Evolutionary conservation across 306 rosid species (phyloP).

Genomic region (Dryas octopetala): DNA sequence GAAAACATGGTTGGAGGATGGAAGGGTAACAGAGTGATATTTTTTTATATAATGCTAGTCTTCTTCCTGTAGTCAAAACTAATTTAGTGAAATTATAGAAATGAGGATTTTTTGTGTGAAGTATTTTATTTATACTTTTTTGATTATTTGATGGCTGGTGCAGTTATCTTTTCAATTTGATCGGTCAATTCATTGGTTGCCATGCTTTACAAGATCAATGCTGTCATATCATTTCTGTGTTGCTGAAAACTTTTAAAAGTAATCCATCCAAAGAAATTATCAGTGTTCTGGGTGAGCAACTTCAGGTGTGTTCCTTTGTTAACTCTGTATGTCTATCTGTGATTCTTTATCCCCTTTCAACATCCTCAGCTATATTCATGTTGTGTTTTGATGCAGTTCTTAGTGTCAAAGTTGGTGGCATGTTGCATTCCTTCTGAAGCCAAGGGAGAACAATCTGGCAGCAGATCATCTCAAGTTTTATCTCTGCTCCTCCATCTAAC

Average conservation of each 20-base stretch:
- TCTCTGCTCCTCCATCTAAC: slow-evolving; percentile 63
- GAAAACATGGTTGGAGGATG: not conserved
- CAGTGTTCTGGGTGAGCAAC: slow-evolving; percentile 79
- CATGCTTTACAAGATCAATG: slow-evolving; percentile 81
- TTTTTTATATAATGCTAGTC: not conserved
- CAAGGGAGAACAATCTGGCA: slow-evolving; percentile 40
- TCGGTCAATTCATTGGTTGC: slow-evolving; percentile 63
- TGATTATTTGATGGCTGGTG: slow-evolving; percentile 17
- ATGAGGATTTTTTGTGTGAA: not conserved
- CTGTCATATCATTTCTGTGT: slow-evolving; percentile 50
- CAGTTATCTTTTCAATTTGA: slow-evolving; percentile 88
- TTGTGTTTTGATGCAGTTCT: slow-evolving; percentile 51
- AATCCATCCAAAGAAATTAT: slow-evolving; percentile 51
- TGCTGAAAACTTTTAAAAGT: slow-evolving; percentile 44
- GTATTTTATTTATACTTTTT: not conserved
- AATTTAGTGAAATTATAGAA: not conserved
- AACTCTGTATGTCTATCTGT: slow-evolving; percentile 1
- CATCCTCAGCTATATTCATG: slow-evolving; percentile 12
- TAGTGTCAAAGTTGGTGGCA: slow-evolving; percentile 82
- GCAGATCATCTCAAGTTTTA: slow-evolving; percentile 51
- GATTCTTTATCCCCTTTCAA: not conserved
- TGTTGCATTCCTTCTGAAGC: slow-evolving; percentile 64
- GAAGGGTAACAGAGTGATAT: not conserved
- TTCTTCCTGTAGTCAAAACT: not conserved
- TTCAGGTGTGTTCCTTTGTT: slow-evolving; percentile 54